Base-by-base conservation (phyloP, 768 basidiomycete species). In the Rhodotorula graminis region DNA sequence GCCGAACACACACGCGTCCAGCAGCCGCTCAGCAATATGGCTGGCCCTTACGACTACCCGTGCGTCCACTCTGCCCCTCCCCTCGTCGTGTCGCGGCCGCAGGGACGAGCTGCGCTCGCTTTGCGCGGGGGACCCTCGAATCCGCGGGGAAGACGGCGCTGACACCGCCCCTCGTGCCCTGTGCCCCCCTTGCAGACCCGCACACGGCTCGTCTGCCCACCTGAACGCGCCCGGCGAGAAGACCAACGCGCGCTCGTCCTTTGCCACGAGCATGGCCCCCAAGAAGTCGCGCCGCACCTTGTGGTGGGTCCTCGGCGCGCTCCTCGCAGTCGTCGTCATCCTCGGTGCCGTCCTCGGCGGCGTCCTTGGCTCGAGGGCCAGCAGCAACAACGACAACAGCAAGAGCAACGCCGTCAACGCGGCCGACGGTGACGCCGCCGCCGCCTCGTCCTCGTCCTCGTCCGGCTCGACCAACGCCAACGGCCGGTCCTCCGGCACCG, bases 311-410 rank as follows among this genome's bases (percentile, higher is more conserved):
- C 25, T 57, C 31, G 63, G 16, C 5, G 64, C 64, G 16, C 29
- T 61, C 53, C 49, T 55, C 15, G 72, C 65, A 0, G 29, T 71
- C 49, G 52, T 62, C 46, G 59, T 76, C 15, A 67, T 72, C 61
- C 64, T 76, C 31, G 76, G 57, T 7, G 76, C 70, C 33, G 71
- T 74, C 23, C 50, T 73, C n/a, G 76, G 76, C n/a, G 76, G 76
- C 11, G 76, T 74, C 12, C 37, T 76, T 27, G 76, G 76, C 42
- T 64, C 64, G 42, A 44, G 75, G 3, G 71, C 75, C 2, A 61
- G 65, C 18, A 72, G 67, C 52, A 53, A 64, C 58, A 46, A 52
- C 63, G 57, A 59, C 57, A 42, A 71, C 46, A 68, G 55, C 44
- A 66, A 58, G 14, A 63, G 23, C 57, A 31, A 29, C 29, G 23